phyloP scores from a whole-genome alignment of 306 rosid genomes.

The Parietaria judaica region DNA sequence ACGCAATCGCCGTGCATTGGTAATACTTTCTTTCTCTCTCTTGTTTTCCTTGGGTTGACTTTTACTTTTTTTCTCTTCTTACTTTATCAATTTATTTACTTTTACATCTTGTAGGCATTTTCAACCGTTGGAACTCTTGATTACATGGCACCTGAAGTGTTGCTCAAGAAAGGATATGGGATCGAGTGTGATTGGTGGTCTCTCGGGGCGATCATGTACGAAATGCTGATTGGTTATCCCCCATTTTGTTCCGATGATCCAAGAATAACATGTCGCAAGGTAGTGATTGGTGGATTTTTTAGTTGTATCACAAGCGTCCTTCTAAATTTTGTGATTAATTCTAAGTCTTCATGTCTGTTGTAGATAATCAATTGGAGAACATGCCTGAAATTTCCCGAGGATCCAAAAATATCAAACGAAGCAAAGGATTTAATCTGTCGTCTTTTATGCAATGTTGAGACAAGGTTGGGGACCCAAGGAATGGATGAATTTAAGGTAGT shows the following conservation, averaged over 20 bases:
- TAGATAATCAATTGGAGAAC: slow-evolving; percentile 98
- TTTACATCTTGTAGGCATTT: slow-evolving; percentile 54
- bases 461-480: slow-evolving; percentile 85
- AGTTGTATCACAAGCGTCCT: slow-evolving; percentile 15
- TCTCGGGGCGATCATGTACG: slow-evolving; percentile 95
- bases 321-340: slow-evolving; percentile 12
- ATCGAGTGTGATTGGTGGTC: slow-evolving; percentile 99
- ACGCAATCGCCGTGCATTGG: slow-evolving; percentile 96
- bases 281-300: slow-evolving; percentile 21
- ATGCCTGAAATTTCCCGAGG: slow-evolving; percentile 88
- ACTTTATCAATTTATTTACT: neutral
- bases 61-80: slow-evolving; percentile 1
- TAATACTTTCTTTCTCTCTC: slow-evolving; percentile 15
- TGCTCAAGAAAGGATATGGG: slow-evolving; percentile 97
- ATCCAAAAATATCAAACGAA: slow-evolving; percentile 76
- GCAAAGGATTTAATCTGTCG: slow-evolving; percentile 77
- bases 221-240: slow-evolving; percentile 97
- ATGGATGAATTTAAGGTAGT: slow-evolving; percentile 90
- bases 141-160: slow-evolving; percentile 98
- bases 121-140: slow-evolving; percentile 99
- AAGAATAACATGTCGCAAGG: slow-evolving; percentile 98
- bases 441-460: slow-evolving; percentile 86
- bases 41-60: neutral
- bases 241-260: slow-evolving; percentile 99
- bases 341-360: slow-evolving; percentile 14